A percentile compares a stretch with the other conserved stretches of the same genome.
Evolutionary conservation across 768 basidiomycete species (phyloP).

Genomic region (Brasilioporus rufonigricans): DNA sequence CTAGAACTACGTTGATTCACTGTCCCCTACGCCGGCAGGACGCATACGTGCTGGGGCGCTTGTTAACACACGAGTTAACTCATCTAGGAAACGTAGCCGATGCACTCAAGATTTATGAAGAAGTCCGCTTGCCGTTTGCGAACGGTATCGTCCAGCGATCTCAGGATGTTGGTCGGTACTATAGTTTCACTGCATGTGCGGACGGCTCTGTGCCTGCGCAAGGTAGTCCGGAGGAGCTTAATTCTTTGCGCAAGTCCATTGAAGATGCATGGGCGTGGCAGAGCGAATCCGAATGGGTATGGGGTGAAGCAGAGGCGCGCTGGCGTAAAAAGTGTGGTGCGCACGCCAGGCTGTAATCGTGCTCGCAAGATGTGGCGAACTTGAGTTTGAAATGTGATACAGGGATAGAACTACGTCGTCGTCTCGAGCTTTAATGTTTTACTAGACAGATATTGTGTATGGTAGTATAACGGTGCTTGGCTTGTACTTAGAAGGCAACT

Average conservation of each 20-base stretch:
- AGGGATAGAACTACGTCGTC: too few relatives aligned
- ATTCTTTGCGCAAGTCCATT: constrained; percentile 5
- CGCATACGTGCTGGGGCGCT: constrained; percentile 28
- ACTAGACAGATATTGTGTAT: too few relatives aligned
- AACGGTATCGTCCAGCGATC: constrained; percentile 22
- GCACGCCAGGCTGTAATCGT: too few relatives aligned
- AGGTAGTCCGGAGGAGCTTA: constrained; percentile 7
- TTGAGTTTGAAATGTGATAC: too few relatives aligned
- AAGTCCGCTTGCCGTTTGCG: constrained; percentile 30
- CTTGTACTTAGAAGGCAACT: too few relatives aligned
- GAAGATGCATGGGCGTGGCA: constrained; percentile 22
- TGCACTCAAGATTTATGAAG: constrained; percentile 33
- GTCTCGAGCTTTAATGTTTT: too few relatives aligned
- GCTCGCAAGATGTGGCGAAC: too few relatives aligned
- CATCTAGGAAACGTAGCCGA: constrained; percentile 20
- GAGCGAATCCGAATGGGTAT: constrained; percentile 1
- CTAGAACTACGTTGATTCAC: neutral
- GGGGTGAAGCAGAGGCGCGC: constrained; percentile 12
- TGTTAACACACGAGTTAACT: constrained; percentile 25
- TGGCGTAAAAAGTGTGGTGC: constrained; percentile 3
- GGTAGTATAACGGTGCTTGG: too few relatives aligned
- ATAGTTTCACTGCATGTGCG: constrained; percentile 12
- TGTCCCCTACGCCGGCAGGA: constrained; percentile 15
- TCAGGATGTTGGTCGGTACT: constrained; percentile 21
- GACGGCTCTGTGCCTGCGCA: constrained; percentile 1